phyloP scores from a whole-genome alignment of 371 early-diverging fungal species.

The Circinella minor region DNA sequence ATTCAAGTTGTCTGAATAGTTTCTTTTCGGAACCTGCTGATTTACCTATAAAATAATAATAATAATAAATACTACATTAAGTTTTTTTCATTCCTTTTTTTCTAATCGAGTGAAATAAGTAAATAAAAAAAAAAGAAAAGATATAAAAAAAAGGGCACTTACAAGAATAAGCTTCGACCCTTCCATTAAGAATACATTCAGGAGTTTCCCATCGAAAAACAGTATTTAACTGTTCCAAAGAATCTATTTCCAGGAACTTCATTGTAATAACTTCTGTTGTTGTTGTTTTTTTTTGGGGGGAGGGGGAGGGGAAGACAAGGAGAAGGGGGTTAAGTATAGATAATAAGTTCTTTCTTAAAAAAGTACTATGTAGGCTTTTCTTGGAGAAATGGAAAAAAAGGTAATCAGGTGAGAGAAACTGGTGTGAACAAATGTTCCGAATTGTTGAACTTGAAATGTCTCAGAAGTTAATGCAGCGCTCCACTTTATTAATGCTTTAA shows the following conservation, averaged over 20 bases:
- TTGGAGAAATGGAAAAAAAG: no score
- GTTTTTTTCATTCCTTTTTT: no score
- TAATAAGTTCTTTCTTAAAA: no score
- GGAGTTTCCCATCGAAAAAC: slow-evolving; percentile 64
- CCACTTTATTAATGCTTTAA: background rate
- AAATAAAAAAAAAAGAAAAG: background rate
- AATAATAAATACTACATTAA: no score
- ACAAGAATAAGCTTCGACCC: slow-evolving; percentile 93
- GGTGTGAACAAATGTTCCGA: background rate
- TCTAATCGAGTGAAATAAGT: background rate
- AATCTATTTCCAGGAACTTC: slow-evolving; percentile 55
- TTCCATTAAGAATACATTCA: slow-evolving; percentile 70
- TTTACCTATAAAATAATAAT: slow-evolving; percentile 65
- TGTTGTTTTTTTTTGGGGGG: no score
- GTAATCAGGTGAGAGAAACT: background rate
- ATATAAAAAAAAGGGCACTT: slow-evolving; percentile 28
- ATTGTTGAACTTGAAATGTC: background rate
- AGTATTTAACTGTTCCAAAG: slow-evolving; percentile 60
- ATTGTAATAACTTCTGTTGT: slow-evolving; percentile 9
- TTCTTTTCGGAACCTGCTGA: slow-evolving; percentile 90
- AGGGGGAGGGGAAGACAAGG: no score
- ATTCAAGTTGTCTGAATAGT: slow-evolving; percentile 81
- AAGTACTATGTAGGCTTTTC: no score
- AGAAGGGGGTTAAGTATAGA: no score
- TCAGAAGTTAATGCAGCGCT: slow-evolving; percentile 2